Evolutionary conservation across 1,284 basidiomycete species (phyloP).

Genomic region (Laetiporus sulphureus): DNA sequence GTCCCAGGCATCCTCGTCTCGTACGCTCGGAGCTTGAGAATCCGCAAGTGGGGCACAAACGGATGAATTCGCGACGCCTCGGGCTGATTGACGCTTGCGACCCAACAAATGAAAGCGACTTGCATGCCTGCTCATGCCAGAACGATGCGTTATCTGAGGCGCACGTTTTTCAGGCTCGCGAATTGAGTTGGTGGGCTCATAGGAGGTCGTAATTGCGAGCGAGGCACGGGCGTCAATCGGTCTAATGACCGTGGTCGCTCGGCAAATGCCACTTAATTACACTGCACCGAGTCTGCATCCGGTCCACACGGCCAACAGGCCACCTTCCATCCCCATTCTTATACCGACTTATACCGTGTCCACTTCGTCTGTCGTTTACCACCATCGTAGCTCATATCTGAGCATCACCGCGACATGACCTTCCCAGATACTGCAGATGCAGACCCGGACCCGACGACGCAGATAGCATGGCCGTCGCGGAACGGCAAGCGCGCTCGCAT

Average conservation of each 20-base stretch:
- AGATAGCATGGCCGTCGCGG: conserved; percentile 67
- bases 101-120: too few species aligned
- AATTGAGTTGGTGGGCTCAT: too few species aligned
- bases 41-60: too few species aligned
- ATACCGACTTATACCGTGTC: conserved; percentile 1
- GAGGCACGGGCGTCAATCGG: too few species aligned
- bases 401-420: conserved; percentile 28
- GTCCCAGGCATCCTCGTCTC: too few species aligned
- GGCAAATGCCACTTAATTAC: background rate
- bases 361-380: conserved; percentile 5
- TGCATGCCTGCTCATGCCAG: too few species aligned
- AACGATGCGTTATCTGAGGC: too few species aligned
- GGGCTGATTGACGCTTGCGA: too few species aligned
- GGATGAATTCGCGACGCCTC: too few species aligned
- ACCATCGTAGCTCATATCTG: conserved; percentile 3
- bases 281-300: conserved; percentile 3
- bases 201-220: too few species aligned
- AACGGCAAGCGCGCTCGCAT: conserved; percentile 20
- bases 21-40: too few species aligned
- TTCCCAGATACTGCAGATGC: conserved; percentile 50
- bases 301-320: conserved; percentile 7
- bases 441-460: conserved; percentile 66
- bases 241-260: conserved; percentile 1
- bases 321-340: background rate
- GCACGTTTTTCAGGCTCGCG: too few species aligned